Percentiles rank a stretch among this genome's conserved stretches.
Conservation (phyloP, 2,329 filamentous ascomycete genomes). For the Colletotrichum graminicola region DNA sequence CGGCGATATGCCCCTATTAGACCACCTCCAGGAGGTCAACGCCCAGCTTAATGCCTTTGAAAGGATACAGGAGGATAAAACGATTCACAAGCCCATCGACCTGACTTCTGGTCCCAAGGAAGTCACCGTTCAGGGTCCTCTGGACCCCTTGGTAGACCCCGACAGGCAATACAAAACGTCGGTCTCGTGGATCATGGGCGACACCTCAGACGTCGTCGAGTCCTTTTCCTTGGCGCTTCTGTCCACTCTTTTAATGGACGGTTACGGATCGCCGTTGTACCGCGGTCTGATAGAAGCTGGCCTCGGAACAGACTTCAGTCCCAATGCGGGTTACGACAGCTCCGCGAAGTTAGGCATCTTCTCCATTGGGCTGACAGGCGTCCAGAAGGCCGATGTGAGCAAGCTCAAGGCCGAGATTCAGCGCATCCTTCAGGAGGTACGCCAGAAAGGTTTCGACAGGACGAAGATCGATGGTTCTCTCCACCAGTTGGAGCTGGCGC, state of each 20-base stretch:
- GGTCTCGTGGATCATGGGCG: slow-evolving; percentile 90
- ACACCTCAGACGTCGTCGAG: slow-evolving; percentile 85
- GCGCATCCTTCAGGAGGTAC: slow-evolving; percentile 76
- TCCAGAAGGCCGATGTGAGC: slow-evolving; percentile 81
- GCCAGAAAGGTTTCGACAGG: slow-evolving; percentile 84
- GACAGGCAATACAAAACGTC: slow-evolving; percentile 95
- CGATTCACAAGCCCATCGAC: slow-evolving; percentile 81
- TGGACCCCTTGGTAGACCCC: slow-evolving; percentile 86
- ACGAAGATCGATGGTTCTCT: slow-evolving; percentile 94
- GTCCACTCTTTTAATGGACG: slow-evolving; percentile 87
- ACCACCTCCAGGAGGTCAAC: slow-evolving; percentile 85
- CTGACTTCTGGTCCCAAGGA: slow-evolving; percentile 75
- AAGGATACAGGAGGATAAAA: slow-evolving; percentile 74
- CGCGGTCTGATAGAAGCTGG: slow-evolving; percentile 89
- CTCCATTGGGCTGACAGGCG: slow-evolving; percentile 91
- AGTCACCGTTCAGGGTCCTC: slow-evolving; percentile 81
- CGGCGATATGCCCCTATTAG: slow-evolving; percentile 86
- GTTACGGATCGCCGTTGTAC: slow-evolving; percentile 95
- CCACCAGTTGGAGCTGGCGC: slow-evolving; percentile 90
- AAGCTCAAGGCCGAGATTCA: slow-evolving; percentile 82
- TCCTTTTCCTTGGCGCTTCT: slow-evolving; percentile 88
- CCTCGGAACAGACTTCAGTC: slow-evolving; percentile 92
- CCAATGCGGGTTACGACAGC: slow-evolving; percentile 91
- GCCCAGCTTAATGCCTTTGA: slow-evolving; percentile 80
- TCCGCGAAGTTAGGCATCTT: slow-evolving; percentile 84